These are phyloP conservation scores for Sarocladiaceae sp. DNA, from an alignment of 2,329 filamentous ascomycete genomes.

Conservation along the genomic window DNA sequence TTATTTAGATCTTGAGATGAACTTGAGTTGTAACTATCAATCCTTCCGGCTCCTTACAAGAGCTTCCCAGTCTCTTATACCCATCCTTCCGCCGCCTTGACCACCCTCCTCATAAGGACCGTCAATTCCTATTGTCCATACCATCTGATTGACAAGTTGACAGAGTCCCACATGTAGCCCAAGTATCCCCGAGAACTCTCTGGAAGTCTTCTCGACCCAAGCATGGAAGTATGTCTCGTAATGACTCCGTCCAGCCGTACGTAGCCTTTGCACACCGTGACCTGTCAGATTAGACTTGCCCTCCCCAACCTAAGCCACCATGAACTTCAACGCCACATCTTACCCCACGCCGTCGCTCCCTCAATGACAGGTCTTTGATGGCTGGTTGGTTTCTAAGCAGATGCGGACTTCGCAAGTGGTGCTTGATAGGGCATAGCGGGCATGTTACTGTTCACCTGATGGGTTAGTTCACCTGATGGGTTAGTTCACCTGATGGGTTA, in stretches of 20 bases:
- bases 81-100: neutral
- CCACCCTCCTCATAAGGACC: neutral
- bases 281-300: constrained; percentile 2
- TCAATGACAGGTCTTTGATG: neutral
- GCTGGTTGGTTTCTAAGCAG: neutral
- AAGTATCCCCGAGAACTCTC: no score
- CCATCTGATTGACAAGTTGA: neutral
- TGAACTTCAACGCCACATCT: neutral
- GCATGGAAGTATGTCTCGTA: neutral
- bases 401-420: neutral
- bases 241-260: neutral
- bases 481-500: no score
- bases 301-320: neutral
- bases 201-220: neutral
- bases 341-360: neutral
- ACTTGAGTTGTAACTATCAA: neutral
- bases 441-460: neutral
- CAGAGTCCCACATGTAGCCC: neutral
- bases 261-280: constrained; percentile 1
- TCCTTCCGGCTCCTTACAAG: no score
- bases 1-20: neutral
- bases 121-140: neutral
- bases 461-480: neutral
- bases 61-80: constrained; percentile 2
- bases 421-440: neutral